Conservation (phyloP, 1,284 basidiomycete species). For the Ustilago xerochloae region DNA sequence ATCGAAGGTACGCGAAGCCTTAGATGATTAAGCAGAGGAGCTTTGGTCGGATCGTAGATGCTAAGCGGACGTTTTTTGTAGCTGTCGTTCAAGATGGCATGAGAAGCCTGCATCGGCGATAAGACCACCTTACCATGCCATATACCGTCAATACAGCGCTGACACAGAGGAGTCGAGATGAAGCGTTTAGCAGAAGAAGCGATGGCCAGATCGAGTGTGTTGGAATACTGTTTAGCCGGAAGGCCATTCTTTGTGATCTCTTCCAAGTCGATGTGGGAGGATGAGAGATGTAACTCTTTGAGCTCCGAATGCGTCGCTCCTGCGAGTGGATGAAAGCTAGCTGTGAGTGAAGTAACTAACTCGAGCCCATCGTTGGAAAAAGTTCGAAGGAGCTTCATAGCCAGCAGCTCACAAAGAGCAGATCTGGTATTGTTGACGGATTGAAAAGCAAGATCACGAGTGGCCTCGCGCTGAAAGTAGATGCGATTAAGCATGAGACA, state of each 20-base stretch:
- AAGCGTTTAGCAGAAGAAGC: conserved; percentile 59
- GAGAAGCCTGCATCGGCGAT: conserved; percentile 44
- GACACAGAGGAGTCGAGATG: conserved; percentile 58
- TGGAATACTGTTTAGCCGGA: conserved; percentile 43
- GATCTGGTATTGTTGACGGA: conserved; percentile 81
- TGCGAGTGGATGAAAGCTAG: conserved; percentile 82
- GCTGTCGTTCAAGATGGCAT: conserved; percentile 73
- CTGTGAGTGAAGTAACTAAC: conserved; percentile 82
- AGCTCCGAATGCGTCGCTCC: conserved; percentile 65
- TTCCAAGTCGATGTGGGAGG: conserved; percentile 31
- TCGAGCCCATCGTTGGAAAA: conserved; percentile 71
- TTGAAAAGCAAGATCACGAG: conserved; percentile 69
- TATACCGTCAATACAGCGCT: conserved; percentile 61
- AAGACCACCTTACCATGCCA: conserved; percentile 60
- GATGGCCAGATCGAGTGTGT: conserved; percentile 63
- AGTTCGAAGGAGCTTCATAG: conserved; percentile 79
- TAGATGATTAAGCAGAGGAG: conserved; percentile 91
- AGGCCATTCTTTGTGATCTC: conserved; percentile 28
- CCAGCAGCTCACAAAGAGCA: conserved; percentile 86
- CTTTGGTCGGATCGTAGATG: conserved; percentile 92
- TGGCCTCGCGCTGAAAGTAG: conserved; percentile 77
- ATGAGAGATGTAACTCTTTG: conserved; percentile 28
- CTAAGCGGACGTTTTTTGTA: conserved; percentile 92
- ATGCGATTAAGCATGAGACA: conserved; percentile 88
- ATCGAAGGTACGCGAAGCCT: conserved; percentile 92